Evolutionary conservation across 176 grass and related monocot genomes (phyloP).

Genomic region (Tuctoria greenei): DNA sequence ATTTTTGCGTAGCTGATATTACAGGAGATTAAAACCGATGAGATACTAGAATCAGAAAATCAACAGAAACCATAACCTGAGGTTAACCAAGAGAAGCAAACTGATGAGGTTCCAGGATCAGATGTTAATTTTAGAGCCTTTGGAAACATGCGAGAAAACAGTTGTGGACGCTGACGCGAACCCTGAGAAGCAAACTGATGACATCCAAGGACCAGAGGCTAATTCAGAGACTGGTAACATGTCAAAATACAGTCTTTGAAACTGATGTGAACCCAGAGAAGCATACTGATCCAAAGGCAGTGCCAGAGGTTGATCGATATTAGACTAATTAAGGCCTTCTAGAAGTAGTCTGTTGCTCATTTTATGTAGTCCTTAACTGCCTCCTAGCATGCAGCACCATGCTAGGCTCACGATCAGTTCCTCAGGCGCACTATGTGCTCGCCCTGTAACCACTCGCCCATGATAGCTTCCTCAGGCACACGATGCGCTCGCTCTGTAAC

Average conservation of each 20-base stretch:
- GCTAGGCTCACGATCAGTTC: too few species aligned
- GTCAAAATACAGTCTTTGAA: slow-evolving; percentile 23
- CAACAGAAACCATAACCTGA: slow-evolving; percentile 32
- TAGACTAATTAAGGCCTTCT: too few species aligned
- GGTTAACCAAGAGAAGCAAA: slow-evolving; percentile 11
- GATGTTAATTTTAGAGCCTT: slow-evolving; percentile 4
- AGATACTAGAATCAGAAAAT: not conserved
- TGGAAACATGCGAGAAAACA: slow-evolving; percentile 17
- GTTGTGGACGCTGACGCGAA: slow-evolving; percentile 30
- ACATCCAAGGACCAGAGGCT: not conserved
- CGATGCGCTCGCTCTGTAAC: too few species aligned
- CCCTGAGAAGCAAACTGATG: slow-evolving; percentile 13
- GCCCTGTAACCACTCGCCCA: too few species aligned
- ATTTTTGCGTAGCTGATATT: slow-evolving; percentile 8
- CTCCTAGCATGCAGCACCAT: too few species aligned
- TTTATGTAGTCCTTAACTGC: too few species aligned
- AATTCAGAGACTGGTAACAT: slow-evolving; percentile 21
- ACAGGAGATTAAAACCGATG: slow-evolving; percentile 31
- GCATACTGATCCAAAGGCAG: slow-evolving; percentile 13
- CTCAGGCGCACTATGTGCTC: too few species aligned
- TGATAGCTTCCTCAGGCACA: too few species aligned
- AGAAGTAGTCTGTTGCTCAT: too few species aligned
- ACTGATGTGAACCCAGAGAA: slow-evolving; percentile 22
- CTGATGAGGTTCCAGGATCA: not conserved
- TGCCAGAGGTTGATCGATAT: not conserved